Percentiles rank a stretch among this genome's conserved stretches.
Conservation (phyloP, 805 yeast species). For the Lipomyces oligophaga region DNA sequence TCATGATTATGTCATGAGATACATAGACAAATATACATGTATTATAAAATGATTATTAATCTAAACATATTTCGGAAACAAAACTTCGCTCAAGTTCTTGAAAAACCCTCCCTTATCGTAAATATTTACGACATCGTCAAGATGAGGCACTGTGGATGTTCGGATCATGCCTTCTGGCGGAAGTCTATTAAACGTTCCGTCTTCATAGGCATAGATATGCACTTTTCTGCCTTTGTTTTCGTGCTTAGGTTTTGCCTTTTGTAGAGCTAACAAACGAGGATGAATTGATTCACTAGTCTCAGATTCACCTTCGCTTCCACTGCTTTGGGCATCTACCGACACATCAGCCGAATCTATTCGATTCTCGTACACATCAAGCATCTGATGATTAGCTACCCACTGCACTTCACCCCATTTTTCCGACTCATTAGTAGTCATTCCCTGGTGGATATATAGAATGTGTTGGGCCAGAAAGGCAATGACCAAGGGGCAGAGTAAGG, state of each 20-base stretch:
- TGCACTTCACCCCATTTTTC: conserved; percentile 68
- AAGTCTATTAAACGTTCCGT: conserved; percentile 31
- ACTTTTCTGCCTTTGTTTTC: conserved; percentile 18
- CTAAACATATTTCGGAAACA: conserved; percentile 25
- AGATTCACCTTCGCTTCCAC: conserved; percentile 18
- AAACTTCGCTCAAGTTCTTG: conserved; percentile 33
- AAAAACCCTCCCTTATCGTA: conserved; percentile 39
- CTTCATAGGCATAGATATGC: conserved; percentile 18
- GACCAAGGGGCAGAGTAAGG: conserved; percentile 44
- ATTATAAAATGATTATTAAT: too few relatives aligned
- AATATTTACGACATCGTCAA: conserved; percentile 39
- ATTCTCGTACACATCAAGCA: conserved; percentile 37
- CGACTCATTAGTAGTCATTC: conserved; percentile 72
- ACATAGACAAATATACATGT: too few relatives aligned
- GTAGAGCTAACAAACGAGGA: conserved; percentile 4
- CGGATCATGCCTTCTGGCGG: conserved; percentile 29
- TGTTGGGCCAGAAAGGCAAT: conserved; percentile 47
- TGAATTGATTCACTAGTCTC: conserved; percentile 3
- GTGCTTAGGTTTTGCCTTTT: conserved; percentile 1
- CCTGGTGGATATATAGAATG: conserved; percentile 51
- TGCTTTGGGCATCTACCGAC: conserved; percentile 18
- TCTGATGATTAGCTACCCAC: conserved; percentile 45
- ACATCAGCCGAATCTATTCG: conserved; percentile 20
- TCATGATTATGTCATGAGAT: too few relatives aligned
- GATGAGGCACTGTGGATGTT: conserved; percentile 30